Evolutionary conservation across 495 filamentous ascomycete genomes (phyloP).

Genomic region (Rhypophila decipiens): DNA sequence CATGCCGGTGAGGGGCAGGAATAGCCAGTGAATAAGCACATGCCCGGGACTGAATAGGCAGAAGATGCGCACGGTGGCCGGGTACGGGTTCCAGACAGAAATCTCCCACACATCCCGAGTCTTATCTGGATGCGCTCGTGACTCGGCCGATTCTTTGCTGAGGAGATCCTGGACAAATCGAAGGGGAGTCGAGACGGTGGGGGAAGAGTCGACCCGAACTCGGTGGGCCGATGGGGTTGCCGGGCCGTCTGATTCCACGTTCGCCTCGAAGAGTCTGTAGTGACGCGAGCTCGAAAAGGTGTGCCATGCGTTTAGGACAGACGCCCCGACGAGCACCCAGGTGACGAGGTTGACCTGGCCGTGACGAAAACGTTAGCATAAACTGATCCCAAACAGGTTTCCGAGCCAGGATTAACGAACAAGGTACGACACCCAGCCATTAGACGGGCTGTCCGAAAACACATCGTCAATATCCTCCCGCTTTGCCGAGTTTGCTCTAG

Average conservation of each 20-base stretch:
- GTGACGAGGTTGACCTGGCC: slow-evolving; percentile 64
- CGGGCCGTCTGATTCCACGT: slow-evolving; percentile 61
- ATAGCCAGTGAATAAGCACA: slow-evolving; percentile 78
- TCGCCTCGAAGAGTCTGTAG: slow-evolving; percentile 86
- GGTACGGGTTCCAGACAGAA: slow-evolving; percentile 85
- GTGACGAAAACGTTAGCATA: too few species aligned
- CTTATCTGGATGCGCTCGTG: slow-evolving; percentile 76
- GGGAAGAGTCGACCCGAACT: slow-evolving; percentile 85
- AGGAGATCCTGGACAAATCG: slow-evolving; percentile 68
- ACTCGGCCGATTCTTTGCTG: slow-evolving; percentile 52
- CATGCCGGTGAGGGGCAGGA: slow-evolving; percentile 67
- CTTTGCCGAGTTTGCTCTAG: slow-evolving; percentile 63
- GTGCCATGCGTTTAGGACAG: slow-evolving; percentile 69
- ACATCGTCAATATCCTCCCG: slow-evolving; percentile 63
- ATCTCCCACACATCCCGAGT: slow-evolving; percentile 92
- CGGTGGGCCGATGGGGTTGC: slow-evolving; percentile 82
- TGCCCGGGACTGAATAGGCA: slow-evolving; percentile 91
- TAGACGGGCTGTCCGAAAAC: slow-evolving; percentile 62
- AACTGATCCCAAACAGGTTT: too few species aligned
- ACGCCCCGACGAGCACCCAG: slow-evolving; percentile 57
- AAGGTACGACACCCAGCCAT: slow-evolving; percentile 66
- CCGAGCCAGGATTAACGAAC: too few species aligned
- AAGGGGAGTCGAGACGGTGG: slow-evolving; percentile 69
- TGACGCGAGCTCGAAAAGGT: slow-evolving; percentile 75
- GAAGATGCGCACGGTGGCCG: slow-evolving; percentile 75